These are phyloP conservation scores for Penicillium cosmopolitanum DNA, from an alignment of 495 filamentous ascomycete genomes.

Conservation along the genomic window DNA sequence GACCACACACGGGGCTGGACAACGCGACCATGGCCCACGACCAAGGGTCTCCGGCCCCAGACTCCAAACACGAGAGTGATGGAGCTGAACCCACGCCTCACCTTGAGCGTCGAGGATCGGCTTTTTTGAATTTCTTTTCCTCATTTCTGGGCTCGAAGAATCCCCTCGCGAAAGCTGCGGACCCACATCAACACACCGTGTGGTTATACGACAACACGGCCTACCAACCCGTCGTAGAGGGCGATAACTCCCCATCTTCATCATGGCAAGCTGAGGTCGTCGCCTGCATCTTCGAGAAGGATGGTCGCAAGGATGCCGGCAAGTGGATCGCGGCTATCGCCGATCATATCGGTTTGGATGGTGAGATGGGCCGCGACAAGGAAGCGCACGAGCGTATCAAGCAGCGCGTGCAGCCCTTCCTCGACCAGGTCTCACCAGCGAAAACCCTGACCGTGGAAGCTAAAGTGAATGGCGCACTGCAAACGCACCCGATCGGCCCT, in stretches of 20 bases:
- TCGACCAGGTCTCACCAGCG: constrained; percentile 73
- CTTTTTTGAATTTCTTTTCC: constrained; percentile 31
- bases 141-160: constrained; percentile 35
- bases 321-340: constrained; percentile 71
- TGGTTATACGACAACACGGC: constrained; percentile 95
- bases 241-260: constrained; percentile 26
- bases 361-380: constrained; percentile 55
- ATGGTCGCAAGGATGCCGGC: constrained; percentile 66
- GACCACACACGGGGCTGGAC: constrained; percentile 5
- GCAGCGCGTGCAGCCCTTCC: constrained; percentile 72
- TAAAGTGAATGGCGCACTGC: constrained; percentile 38
- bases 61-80: constrained; percentile 5
- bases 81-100: neutral
- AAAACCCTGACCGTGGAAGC: constrained; percentile 64
- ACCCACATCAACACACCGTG: constrained; percentile 63
- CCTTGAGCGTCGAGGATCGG: constrained; percentile 34
- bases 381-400: constrained; percentile 67
- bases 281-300: constrained; percentile 73
- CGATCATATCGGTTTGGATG: constrained; percentile 68
- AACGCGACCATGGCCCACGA: constrained; percentile 16
- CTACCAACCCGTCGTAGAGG: constrained; percentile 52
- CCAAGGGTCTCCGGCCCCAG: constrained; percentile 8
- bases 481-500: constrained; percentile 65
- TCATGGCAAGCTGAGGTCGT: constrained; percentile 81
- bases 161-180: constrained; percentile 36